Conservation (phyloP, 257 asterid species). For the Scutellaria galericulata region DNA sequence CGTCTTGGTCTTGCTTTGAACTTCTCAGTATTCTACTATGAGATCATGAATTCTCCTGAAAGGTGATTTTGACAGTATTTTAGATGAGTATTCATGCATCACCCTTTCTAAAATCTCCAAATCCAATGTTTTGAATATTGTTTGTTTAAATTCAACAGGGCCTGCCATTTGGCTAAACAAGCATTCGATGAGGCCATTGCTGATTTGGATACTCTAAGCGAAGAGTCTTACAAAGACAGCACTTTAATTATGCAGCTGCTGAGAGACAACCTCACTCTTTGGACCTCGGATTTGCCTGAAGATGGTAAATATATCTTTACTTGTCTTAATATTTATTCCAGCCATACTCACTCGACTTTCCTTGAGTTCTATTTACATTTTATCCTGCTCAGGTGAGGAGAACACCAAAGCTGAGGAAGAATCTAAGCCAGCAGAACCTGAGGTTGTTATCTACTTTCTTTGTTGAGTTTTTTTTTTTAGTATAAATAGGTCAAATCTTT, state of each 20-base stretch:
- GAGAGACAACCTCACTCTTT: conserved; percentile 86
- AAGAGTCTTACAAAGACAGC: conserved; percentile 84
- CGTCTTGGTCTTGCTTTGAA: conserved; percentile 93
- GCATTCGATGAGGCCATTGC: conserved; percentile 88
- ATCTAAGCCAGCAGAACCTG: conserved; percentile 53
- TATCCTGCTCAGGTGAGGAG: conserved; percentile 58
- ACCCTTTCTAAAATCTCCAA: conserved; percentile 13
- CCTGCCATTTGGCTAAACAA: conserved; percentile 82
- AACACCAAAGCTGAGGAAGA: conserved; percentile 65
- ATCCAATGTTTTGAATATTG: not conserved
- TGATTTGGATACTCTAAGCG: conserved; percentile 72
- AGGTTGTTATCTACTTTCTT: conserved; percentile 34
- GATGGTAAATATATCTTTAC: conserved; percentile 53
- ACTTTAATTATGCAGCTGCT: conserved; percentile 81
- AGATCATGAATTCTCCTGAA: conserved; percentile 89
- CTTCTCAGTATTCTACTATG: conserved; percentile 87
- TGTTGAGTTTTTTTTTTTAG: too few relatives aligned
- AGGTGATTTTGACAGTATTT: conserved; percentile 44
- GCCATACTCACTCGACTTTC: not conserved
- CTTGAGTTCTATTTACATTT: conserved; percentile 4
- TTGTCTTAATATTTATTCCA: not conserved
- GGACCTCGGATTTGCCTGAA: conserved; percentile 90
- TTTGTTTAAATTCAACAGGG: conserved; percentile 51
- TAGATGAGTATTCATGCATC: not conserved
- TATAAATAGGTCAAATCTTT: too few relatives aligned